A percentile compares a stretch with the other conserved stretches of the same genome.
These are phyloP conservation scores for Syzygium oleosum DNA, from an alignment of 345 rosid species.

Conservation along the genomic window DNA sequence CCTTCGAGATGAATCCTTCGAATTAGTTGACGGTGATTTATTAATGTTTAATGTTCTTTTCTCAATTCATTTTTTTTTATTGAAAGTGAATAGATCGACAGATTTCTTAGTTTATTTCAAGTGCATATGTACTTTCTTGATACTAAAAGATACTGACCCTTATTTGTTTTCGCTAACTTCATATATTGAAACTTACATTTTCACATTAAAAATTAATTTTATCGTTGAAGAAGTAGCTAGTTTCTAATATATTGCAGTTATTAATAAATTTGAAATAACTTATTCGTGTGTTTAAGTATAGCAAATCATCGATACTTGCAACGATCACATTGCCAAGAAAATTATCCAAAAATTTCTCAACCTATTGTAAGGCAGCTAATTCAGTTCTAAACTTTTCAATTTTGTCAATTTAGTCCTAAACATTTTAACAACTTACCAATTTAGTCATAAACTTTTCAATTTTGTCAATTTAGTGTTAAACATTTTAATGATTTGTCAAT, in stretches of 20 bases:
- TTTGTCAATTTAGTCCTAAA: too few relatives aligned
- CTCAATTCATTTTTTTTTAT: not conserved
- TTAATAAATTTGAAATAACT: not conserved
- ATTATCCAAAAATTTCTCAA: too few relatives aligned
- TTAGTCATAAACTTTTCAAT: too few relatives aligned
- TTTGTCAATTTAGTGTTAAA: too few relatives aligned
- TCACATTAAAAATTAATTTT: not conserved
- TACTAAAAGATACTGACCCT: not conserved
- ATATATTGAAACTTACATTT: not conserved
- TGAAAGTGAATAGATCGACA: too few relatives aligned
- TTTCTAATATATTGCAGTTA: not conserved
- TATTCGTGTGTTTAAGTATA: not conserved
- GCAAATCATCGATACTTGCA: not conserved
- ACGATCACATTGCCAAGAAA: not conserved
- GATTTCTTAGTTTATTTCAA: not conserved
- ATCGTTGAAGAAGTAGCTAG: not conserved
- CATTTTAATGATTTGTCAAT: too few relatives aligned
- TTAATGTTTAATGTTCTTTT: too few relatives aligned
- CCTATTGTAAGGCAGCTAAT: too few relatives aligned
- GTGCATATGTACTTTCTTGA: not conserved
- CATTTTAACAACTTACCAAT: too few relatives aligned
- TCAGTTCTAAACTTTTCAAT: not conserved
- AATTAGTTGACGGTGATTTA: not conserved
- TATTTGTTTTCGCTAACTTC: too few relatives aligned
- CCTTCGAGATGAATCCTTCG: not conserved